Evolutionary conservation across 441 rosid genomes (phyloP).

Genomic region (Mallotus repandus): DNA sequence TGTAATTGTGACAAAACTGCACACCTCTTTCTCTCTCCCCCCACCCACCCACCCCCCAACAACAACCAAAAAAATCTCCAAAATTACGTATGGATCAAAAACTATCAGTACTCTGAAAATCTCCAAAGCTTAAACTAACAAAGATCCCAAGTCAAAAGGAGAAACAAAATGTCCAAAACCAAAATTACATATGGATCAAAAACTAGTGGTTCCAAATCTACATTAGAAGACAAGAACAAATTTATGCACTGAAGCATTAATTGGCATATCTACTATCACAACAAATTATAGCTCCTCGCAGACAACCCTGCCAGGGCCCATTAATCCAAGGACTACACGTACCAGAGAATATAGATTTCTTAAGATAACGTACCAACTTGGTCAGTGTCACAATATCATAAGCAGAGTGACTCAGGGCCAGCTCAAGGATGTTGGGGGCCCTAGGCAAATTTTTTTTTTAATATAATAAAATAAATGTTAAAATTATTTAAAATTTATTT

Average conservation of each 20-base stretch:
- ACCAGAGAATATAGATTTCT: too few species aligned
- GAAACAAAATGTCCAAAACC: not conserved
- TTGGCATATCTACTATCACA: too few species aligned
- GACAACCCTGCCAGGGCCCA: not conserved
- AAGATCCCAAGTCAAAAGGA: not conserved
- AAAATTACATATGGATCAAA: not conserved
- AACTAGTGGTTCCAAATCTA: not conserved
- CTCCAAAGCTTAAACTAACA: not conserved
- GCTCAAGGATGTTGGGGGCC: too few species aligned
- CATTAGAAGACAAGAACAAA: not conserved
- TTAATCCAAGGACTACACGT: not conserved
- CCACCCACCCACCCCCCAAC: too few species aligned
- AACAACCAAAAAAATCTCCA: too few species aligned
- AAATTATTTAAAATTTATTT: too few species aligned
- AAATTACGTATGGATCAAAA: too few species aligned
- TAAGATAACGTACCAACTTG: not conserved
- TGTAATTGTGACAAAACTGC: not conserved
- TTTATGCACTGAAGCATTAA: not conserved
- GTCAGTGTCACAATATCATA: not conserved
- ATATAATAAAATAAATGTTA: too few species aligned
- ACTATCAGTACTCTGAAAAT: too few species aligned
- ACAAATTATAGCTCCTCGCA: not conserved
- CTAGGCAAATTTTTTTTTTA: too few species aligned
- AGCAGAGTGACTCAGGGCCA: too few species aligned
- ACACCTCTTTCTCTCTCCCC: not conserved